These are phyloP conservation scores for Ochromonas danica DNA, from an alignment of 108 stramenopile genomes.

Conservation along the genomic window DNA sequence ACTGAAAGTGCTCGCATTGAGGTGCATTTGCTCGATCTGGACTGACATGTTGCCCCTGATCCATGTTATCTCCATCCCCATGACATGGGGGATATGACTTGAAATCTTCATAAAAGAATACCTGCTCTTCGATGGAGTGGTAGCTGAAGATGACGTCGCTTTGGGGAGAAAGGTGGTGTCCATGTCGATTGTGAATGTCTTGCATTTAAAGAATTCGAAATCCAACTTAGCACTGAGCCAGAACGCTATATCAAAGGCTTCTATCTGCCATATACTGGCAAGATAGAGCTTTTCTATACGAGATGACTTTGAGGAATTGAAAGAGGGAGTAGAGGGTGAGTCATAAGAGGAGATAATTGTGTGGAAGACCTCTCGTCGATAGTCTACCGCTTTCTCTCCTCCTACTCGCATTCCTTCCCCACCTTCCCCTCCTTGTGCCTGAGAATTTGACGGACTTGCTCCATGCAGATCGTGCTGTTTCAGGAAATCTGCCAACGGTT, in stretches of 20 bases:
- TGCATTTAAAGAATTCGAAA: not conserved
- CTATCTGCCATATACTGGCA: not conserved
- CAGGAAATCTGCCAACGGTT: not conserved
- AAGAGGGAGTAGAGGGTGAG: too few species aligned
- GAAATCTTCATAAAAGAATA: not conserved
- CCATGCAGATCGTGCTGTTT: not conserved
- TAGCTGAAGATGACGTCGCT: not conserved
- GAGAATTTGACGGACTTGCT: not conserved
- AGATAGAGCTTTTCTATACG: not conserved
- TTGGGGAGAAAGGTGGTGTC: not conserved
- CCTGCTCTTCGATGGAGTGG: not conserved
- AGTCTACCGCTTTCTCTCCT: not conserved
- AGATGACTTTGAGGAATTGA: too few species aligned
- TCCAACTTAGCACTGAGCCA: not conserved
- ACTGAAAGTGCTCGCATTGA: not conserved
- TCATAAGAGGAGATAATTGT: not conserved
- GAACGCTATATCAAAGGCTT: not conserved
- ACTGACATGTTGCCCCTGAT: not conserved
- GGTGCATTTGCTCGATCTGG: too few species aligned
- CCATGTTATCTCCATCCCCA: not conserved
- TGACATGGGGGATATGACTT: not conserved
- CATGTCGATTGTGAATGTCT: not conserved
- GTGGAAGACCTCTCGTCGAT: not conserved
- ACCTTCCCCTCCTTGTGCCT: too few species aligned
- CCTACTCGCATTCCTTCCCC: too few species aligned